Conservation (phyloP, 2,329 filamentous ascomycete genomes). For the Basipetospora sp. region DNA sequence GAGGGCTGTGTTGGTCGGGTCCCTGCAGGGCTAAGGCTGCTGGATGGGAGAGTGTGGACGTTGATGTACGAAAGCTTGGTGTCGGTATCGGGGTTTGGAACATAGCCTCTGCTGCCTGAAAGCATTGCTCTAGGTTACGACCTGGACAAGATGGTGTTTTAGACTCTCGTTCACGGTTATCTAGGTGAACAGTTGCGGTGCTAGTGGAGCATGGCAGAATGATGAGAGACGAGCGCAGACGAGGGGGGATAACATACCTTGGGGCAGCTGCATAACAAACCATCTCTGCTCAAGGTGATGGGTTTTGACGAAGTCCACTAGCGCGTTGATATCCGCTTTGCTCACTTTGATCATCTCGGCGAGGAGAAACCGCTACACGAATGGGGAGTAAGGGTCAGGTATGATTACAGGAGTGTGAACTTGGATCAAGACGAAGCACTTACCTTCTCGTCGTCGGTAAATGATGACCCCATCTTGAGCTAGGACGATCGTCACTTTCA, state of each 20-base stretch:
- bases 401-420: slow-evolving; percentile 2
- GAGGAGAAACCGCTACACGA: slow-evolving; percentile 38
- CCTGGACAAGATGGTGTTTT: slow-evolving; percentile 17
- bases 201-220: too few species aligned
- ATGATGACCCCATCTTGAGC: slow-evolving; percentile 17
- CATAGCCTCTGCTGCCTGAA: slow-evolving; percentile 25
- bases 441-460: slow-evolving; percentile 40
- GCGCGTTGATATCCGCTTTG: slow-evolving; percentile 28
- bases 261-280: slow-evolving; percentile 33
- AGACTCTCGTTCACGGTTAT: too few species aligned
- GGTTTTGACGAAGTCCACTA: slow-evolving; percentile 32
- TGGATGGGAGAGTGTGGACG: slow-evolving; percentile 12
- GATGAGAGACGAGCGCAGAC: neutral
- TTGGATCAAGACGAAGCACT: slow-evolving; percentile 10
- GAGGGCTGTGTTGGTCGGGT: too few species aligned
- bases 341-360: slow-evolving; percentile 45
- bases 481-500: too few species aligned
- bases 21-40: neutral
- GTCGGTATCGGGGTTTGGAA: slow-evolving; percentile 19
- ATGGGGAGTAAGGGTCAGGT: slow-evolving; percentile 3
- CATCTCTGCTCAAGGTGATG: slow-evolving; percentile 28
- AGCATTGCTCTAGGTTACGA: slow-evolving; percentile 32
- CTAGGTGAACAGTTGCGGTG: too few species aligned
- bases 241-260: slow-evolving; percentile 18
- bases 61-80: slow-evolving; percentile 21